Conservation (phyloP, 352 stramenopile genomes). For the Pythium aquatile region DNA sequence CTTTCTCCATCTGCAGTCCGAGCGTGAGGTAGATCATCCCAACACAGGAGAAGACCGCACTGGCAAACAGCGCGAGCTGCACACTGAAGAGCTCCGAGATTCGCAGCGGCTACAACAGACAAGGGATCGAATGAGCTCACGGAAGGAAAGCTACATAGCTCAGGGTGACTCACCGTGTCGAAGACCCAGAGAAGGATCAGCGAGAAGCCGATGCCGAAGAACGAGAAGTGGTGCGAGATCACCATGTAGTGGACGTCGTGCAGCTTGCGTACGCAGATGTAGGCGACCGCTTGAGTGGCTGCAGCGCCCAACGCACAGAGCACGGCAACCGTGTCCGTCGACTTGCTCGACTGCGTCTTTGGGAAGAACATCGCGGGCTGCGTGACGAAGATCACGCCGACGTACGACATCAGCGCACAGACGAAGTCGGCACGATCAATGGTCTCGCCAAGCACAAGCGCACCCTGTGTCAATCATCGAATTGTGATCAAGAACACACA, state of each 20-base stretch:
- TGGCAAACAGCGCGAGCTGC: conserved; percentile 41
- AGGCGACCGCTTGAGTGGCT: conserved; percentile 47
- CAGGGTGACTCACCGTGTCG: conserved; percentile 29
- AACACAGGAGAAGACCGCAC: conserved; percentile 47
- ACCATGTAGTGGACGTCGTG: conserved; percentile 43
- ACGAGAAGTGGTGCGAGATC: conserved; percentile 49
- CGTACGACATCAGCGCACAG: conserved; percentile 45
- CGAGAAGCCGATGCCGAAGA: conserved; percentile 39
- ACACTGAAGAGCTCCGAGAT: conserved; percentile 29
- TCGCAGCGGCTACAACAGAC: conserved; percentile 13
- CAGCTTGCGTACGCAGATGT: conserved; percentile 57
- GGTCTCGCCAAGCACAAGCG: conserved; percentile 43
- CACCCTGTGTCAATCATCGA: conserved; percentile 27
- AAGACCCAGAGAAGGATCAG: conserved; percentile 26
- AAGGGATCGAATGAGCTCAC: neutral
- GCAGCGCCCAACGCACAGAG: conserved; percentile 41
- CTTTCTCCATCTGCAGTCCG: conserved; percentile 58
- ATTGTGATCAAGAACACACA: neutral
- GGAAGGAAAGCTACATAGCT: neutral
- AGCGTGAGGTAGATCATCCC: conserved; percentile 55
- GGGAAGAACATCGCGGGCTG: conserved; percentile 55
- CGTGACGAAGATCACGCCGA: conserved; percentile 56
- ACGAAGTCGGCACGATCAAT: conserved; percentile 48
- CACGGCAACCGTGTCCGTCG: conserved; percentile 31
- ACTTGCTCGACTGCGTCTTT: conserved; percentile 19